These are phyloP conservation scores for Populus euphratica DNA, from an alignment of 345 rosid species.

Conservation along the genomic window DNA sequence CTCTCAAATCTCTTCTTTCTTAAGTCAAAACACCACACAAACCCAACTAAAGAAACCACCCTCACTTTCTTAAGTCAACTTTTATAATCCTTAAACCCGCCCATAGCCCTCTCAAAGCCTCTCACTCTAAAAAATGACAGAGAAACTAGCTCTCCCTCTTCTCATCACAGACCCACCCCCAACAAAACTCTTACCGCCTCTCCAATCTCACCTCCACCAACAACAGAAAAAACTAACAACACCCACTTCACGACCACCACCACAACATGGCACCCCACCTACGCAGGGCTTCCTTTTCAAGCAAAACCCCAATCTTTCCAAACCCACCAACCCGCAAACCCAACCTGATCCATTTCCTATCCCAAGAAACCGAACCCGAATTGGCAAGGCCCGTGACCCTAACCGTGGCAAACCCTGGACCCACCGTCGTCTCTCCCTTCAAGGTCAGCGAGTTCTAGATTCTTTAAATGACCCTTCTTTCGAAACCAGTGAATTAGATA, in stretches of 20 bases:
- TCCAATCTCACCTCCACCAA: slow-evolving; percentile 29
- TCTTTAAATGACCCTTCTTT: slow-evolving; percentile 53
- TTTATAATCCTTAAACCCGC: neutral
- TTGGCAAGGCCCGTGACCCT: slow-evolving; percentile 59
- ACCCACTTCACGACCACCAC: slow-evolving; percentile 21
- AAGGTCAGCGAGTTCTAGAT: slow-evolving; percentile 58
- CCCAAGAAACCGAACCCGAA: slow-evolving; percentile 46
- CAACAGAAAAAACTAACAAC: slow-evolving; percentile 11
- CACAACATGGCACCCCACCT: slow-evolving; percentile 37
- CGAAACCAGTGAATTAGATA: slow-evolving; percentile 40
- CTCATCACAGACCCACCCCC: slow-evolving; percentile 59
- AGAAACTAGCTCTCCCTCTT: slow-evolving; percentile 67
- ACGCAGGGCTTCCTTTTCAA: slow-evolving; percentile 39
- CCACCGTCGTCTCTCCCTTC: slow-evolving; percentile 52
- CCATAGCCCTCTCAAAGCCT: neutral
- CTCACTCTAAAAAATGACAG: slow-evolving; percentile 51
- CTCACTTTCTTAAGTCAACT: neutral
- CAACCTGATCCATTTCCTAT: slow-evolving; percentile 6
- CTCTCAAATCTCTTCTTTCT: neutral
- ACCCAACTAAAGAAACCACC: neutral
- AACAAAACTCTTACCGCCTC: slow-evolving; percentile 40
- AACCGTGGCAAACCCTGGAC: slow-evolving; percentile 85
- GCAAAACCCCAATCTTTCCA: slow-evolving; percentile 15
- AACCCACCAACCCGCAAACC: slow-evolving; percentile 7
- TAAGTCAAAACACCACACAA: neutral